Evolutionary conservation across 163 green algal genomes (phyloP).

Genomic region (Chlamydomonas reinhardtii): DNA sequence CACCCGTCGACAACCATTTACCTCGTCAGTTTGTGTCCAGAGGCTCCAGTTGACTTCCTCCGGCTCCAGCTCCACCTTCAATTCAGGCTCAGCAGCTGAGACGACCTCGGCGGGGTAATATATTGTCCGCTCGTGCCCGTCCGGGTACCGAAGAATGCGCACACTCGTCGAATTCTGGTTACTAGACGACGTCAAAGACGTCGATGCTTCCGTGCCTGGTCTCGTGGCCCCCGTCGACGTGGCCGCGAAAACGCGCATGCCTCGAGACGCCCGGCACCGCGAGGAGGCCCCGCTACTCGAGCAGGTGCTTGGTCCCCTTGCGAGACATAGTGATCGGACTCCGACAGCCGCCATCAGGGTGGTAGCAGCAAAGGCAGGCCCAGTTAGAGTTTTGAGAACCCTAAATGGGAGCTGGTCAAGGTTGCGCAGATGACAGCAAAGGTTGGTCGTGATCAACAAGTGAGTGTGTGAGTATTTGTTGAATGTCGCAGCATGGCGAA

Average conservation of each 20-base stretch:
- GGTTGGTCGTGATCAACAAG: too few species aligned
- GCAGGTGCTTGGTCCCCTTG: too few species aligned
- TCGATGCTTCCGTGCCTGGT: not conserved
- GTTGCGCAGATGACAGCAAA: too few species aligned
- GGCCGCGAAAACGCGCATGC: not conserved
- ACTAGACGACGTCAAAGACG: not conserved
- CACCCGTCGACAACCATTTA: not conserved
- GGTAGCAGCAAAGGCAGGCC: too few species aligned
- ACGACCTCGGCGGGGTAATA: constrained; percentile 1
- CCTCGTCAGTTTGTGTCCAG: constrained; percentile 26
- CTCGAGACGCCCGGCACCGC: too few species aligned
- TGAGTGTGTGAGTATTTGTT: too few species aligned
- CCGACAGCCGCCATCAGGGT: too few species aligned
- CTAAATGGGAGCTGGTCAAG: too few species aligned
- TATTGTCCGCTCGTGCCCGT: constrained; percentile 29
- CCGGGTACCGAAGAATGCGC: constrained; percentile 29
- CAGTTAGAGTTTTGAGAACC: too few species aligned
- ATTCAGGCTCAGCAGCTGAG: not conserved
- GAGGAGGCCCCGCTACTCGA: too few species aligned
- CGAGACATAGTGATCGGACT: too few species aligned
- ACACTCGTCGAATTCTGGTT: not conserved
- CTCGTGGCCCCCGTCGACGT: not conserved
- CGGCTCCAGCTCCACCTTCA: not conserved
- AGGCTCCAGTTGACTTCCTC: constrained; percentile 33
- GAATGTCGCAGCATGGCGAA: too few species aligned